Conservation (phyloP, 768 basidiomycete species). For the Butyriboletus loyo region DNA sequence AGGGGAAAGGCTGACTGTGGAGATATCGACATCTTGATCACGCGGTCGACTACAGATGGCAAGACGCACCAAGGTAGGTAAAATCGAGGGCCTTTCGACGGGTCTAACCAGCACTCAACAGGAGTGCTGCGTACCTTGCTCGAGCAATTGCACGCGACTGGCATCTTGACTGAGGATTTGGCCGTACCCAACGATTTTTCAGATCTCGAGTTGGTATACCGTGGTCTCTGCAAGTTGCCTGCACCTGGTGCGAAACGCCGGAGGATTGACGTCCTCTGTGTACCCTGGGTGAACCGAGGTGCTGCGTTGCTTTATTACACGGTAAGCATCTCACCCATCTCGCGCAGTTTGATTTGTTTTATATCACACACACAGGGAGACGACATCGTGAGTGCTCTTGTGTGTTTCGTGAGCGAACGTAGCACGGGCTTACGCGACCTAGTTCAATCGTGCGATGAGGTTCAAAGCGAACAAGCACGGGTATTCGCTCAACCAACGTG, state of each 20-base stretch:
- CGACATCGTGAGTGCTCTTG: slow-evolving; percentile 64
- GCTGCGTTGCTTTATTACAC: slow-evolving; percentile 93
- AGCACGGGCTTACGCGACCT: neutral
- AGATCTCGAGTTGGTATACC: slow-evolving; percentile 74
- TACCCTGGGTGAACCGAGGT: slow-evolving; percentile 76
- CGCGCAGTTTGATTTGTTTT: neutral
- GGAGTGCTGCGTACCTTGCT: slow-evolving; percentile 64
- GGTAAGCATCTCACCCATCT: slow-evolving; percentile 36
- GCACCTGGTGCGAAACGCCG: slow-evolving; percentile 48
- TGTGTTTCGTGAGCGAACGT: neutral
- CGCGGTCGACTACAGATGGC: slow-evolving; percentile 69
- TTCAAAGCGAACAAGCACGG: slow-evolving; percentile 79
- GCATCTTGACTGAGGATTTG: slow-evolving; percentile 80
- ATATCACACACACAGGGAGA: slow-evolving; percentile 58
- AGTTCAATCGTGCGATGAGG: slow-evolving; percentile 92
- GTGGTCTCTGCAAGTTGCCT: slow-evolving; percentile 70
- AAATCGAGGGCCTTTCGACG: neutral
- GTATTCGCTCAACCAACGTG: slow-evolving; percentile 85
- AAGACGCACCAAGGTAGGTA: slow-evolving; percentile 64
- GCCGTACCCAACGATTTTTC: slow-evolving; percentile 63
- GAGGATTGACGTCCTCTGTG: slow-evolving; percentile 80
- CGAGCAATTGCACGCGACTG: slow-evolving; percentile 47
- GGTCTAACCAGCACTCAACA: slow-evolving; percentile 23
- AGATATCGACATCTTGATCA: slow-evolving; percentile 89
- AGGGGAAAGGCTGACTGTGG: slow-evolving; percentile 84